Base-by-base conservation (phyloP, 2,329 filamentous ascomycete species). In the Catunica adiposa region DNA sequence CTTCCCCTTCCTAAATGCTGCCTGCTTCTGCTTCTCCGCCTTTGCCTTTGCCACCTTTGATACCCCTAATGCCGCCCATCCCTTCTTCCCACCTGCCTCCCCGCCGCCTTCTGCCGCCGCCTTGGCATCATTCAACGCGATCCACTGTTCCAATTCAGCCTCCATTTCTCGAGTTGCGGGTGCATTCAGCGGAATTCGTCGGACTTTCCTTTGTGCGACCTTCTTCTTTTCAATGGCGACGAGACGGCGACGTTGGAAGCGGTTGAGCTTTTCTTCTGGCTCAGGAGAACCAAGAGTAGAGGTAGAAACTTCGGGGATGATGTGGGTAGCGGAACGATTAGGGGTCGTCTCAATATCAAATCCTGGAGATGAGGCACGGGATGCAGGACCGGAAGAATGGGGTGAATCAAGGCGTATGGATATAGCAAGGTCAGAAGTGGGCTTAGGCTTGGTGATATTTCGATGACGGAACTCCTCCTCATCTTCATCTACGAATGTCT, bases 211-310 rank as follows among this genome's bases (percentile, higher is more conserved):
- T 38, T 38, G 55, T n/a, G 29, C 15, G 3, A 37, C 23, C 7
- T 51, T 44, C 20, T 56, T 51, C 55, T 56, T 56, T 22, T 56
- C 55, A 14, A 56, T 56, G 22, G 50, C 50, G 2, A 56, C 55
- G 7, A 56, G 25, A 17, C 55, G 50, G 17, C 55, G 55, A 2
- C 55, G 40, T 37, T 52, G 25, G n/a, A 26, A 51, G 2, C 50
- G 55, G 31, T 52, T 52, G 31, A 53, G 26, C 29, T 56, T 53
- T 14, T 47, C 26, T 9, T 52, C n/a, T 5, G 50, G 2, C 20
- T 26, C n/a, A n/a, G 7, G 37, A 26, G 48, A 29, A 3, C 26
- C 17, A 20, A n/a, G 11, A 15, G 11, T 15, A 31, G 25, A 25
- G 20, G 26, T 26, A 3, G 11, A 7, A 23, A 23, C 14, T 22